phyloP scores from a whole-genome alignment of 208 protist genomes.

The Sergeia podlipaevii region DNA sequence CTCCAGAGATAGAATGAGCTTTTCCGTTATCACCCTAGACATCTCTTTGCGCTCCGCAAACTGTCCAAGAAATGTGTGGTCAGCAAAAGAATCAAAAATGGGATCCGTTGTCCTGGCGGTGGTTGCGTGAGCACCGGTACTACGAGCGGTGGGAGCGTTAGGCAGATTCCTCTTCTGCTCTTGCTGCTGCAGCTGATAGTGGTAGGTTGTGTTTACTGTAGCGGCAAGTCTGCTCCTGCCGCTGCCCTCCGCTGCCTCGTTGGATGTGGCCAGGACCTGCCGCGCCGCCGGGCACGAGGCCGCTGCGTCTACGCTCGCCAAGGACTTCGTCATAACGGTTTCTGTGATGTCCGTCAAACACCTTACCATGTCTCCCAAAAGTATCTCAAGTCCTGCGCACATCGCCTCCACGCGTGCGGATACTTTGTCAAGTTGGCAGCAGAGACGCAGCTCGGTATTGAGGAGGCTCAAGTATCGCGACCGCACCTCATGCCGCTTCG shows the following conservation, averaged over 20 bases:
- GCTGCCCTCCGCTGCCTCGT: background rate
- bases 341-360: background rate
- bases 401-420: conserved; percentile 24
- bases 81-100: conserved; percentile 11
- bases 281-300: background rate
- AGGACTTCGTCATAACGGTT: background rate
- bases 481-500: conserved; percentile 21
- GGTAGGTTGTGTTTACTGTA: no score
- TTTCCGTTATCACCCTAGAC: conserved; percentile 11
- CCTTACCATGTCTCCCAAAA: conserved; percentile 14
- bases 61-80: conserved; percentile 26
- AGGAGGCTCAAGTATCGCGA: conserved; percentile 20
- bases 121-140: no score
- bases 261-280: background rate
- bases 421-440: conserved; percentile 22
- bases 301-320: background rate
- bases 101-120: no score
- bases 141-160: no score
- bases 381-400: conserved; percentile 12
- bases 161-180: background rate
- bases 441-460: conserved; percentile 28
- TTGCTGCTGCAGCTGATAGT: background rate
- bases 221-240: conserved; percentile 11
- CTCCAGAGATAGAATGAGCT: conserved; percentile 14
- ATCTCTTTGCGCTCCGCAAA: conserved; percentile 16